Evolutionary conservation across 352 stramenopile genomes (phyloP).

Genomic region (Plasmopara viticola): DNA sequence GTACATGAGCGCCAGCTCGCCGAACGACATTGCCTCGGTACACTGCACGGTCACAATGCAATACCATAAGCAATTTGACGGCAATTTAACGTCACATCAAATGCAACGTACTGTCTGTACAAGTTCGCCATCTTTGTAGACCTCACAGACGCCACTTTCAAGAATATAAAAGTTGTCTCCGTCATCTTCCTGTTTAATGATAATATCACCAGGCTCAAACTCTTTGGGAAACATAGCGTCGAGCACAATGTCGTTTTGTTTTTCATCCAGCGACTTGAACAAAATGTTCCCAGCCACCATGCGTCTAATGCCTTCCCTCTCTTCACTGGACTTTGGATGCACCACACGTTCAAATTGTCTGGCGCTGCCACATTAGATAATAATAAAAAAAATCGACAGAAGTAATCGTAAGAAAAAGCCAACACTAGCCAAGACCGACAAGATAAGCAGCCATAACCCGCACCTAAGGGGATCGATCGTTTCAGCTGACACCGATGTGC

Average conservation of each 20-base stretch:
- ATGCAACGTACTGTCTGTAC: constrained; percentile 55
- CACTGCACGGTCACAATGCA: constrained; percentile 32
- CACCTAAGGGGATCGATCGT: constrained; percentile 78
- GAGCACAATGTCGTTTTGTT: constrained; percentile 81
- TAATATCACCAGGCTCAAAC: constrained; percentile 67
- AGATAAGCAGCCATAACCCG: neutral
- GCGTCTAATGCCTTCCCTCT: constrained; percentile 62
- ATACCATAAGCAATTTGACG: too few relatives aligned
- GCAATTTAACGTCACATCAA: constrained; percentile 3
- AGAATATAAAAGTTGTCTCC: constrained; percentile 95
- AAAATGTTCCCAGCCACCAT: constrained; percentile 88
- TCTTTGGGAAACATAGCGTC: constrained; percentile 85
- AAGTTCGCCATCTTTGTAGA: constrained; percentile 86
- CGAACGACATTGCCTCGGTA: constrained; percentile 90
- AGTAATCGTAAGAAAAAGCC: too few relatives aligned
- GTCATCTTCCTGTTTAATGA: constrained; percentile 88
- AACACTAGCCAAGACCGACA: too few relatives aligned
- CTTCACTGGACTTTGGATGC: constrained; percentile 79
- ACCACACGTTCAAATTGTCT: constrained; percentile 78
- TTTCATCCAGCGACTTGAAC: constrained; percentile 87
- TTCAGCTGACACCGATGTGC: constrained; percentile 85
- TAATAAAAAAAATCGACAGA: constrained; percentile 7
- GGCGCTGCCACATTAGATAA: constrained; percentile 32
- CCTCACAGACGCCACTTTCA: constrained; percentile 86
- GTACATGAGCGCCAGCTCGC: constrained; percentile 97